A percentile compares a stretch with the other conserved stretches of the same genome.
Evolutionary conservation across 2,329 filamentous ascomycete species (phyloP).

Genomic region (Ceratocystis lukuohia): DNA sequence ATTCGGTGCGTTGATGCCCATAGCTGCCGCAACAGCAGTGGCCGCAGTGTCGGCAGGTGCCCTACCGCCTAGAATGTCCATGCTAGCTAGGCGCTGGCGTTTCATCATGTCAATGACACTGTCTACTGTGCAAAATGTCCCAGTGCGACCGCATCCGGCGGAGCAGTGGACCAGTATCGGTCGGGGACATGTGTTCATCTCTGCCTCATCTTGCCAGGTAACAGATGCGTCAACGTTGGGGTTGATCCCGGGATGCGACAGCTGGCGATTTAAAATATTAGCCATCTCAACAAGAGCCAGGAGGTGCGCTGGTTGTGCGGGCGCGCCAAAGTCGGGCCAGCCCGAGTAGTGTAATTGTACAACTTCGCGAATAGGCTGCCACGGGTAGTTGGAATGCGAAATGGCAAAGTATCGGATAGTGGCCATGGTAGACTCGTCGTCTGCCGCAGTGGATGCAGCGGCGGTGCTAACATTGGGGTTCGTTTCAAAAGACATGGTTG

Average conservation of each 20-base stretch:
- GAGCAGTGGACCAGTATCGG: conserved; percentile 91
- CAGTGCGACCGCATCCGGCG: conserved; percentile 87
- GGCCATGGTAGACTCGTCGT: conserved; percentile 51
- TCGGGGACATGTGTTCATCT: conserved; percentile 37
- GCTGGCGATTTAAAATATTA: conserved; percentile 55
- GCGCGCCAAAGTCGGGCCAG: conserved; percentile 96
- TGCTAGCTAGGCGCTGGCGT: conserved; percentile 47
- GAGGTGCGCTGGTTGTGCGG: conserved; percentile 75
- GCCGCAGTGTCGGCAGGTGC: conserved; percentile 32
- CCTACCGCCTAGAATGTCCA: conserved; percentile 18
- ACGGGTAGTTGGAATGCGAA: conserved; percentile 62
- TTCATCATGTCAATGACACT: conserved; percentile 94
- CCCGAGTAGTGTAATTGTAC: conserved; percentile 87
- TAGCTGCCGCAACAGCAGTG: conserved; percentile 17
- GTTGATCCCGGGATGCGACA: conserved; percentile 33
- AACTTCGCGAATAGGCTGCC: conserved; percentile 76
- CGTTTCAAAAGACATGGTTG: conserved; percentile 20
- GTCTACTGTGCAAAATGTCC: conserved; percentile 93
- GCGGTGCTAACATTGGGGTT: conserved; percentile 16
- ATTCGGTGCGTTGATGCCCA: conserved; percentile 8
- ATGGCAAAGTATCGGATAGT: conserved; percentile 79
- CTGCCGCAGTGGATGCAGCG: conserved; percentile 28
- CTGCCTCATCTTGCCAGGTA: conserved; percentile 42
- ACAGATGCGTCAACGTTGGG: conserved; percentile 25
- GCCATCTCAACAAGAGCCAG: conserved; percentile 81